Percentiles rank a stretch among this genome's conserved stretches.
Conservation (phyloP, 495 filamentous ascomycete species). For the Trichocladium antarcticum region DNA sequence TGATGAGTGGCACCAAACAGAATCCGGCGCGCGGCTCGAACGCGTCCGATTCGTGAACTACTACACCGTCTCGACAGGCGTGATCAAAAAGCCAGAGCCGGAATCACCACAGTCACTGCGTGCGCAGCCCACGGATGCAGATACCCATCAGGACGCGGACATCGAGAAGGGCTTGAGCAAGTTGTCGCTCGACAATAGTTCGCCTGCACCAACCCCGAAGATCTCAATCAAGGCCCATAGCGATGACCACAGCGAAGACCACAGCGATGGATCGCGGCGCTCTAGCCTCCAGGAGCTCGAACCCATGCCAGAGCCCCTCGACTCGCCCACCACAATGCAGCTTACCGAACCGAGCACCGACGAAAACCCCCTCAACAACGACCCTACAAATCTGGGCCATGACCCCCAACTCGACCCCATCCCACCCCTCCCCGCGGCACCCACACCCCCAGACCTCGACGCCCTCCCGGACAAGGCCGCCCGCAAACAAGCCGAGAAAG, state of each 20-base stretch:
- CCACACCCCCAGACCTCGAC: slow-evolving; percentile 37
- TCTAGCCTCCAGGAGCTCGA: slow-evolving; percentile 21
- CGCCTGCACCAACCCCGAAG: slow-evolving; percentile 21
- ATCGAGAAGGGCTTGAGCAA: not conserved
- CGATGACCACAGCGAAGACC: slow-evolving; percentile 35
- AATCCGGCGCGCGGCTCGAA: not conserved
- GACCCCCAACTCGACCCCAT: slow-evolving; percentile 12
- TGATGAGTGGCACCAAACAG: slow-evolving; percentile 28
- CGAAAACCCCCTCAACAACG: not conserved
- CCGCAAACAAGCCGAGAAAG: slow-evolving; percentile 54
- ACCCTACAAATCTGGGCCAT: not conserved
- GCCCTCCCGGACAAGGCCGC: slow-evolving; percentile 47
- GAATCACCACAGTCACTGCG: no score
- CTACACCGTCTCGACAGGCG: slow-evolving; percentile 73
- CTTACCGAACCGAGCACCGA: not conserved
- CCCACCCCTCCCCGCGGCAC: slow-evolving; percentile 33
- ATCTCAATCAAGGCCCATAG: slow-evolving; percentile 38
- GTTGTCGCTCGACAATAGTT: slow-evolving; percentile 1
- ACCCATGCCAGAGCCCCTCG: slow-evolving; percentile 13
- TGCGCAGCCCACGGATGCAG: no score
- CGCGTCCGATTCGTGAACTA: slow-evolving; percentile 78
- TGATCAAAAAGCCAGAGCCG: slow-evolving; percentile 34
- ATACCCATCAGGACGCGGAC: not conserved
- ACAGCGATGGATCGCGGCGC: slow-evolving; percentile 17
- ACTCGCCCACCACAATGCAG: not conserved